Evolutionary conservation across 192 early-diverging fungal genomes (phyloP).

Genomic region (Thamnidium elegans): DNA sequence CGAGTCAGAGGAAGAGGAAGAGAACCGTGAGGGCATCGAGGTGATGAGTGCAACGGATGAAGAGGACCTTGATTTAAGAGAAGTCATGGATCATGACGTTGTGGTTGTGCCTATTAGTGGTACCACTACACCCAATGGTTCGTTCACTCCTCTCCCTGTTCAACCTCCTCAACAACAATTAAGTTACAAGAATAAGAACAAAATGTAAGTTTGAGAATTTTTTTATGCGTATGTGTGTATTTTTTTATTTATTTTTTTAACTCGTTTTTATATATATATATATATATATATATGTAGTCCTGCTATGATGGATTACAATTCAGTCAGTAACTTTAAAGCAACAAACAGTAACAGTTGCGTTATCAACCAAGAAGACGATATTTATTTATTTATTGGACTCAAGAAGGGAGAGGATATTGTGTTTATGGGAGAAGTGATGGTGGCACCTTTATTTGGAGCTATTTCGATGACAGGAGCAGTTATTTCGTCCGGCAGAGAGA

Average conservation of each 20-base stretch:
- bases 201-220: not conserved
- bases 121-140: not conserved
- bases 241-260: too few relatives aligned
- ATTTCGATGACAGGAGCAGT: conserved; percentile 39
- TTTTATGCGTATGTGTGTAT: not conserved
- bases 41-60: not conserved
- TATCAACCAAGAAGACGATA: conserved; percentile 10
- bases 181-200: not conserved
- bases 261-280: not conserved
- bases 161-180: not conserved
- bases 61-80: not conserved
- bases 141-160: not conserved
- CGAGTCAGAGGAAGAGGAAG: not conserved
- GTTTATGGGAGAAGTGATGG: conserved; percentile 45
- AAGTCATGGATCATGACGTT: too few relatives aligned
- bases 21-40: not conserved
- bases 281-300: conserved; percentile 1
- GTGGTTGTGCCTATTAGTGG: not conserved
- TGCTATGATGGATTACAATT: conserved; percentile 24
- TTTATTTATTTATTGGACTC: conserved; percentile 40
- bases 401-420: conserved; percentile 44
- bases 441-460: conserved; percentile 47
- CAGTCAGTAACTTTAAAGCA: conserved; percentile 39
- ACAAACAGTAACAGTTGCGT: conserved; percentile 28
- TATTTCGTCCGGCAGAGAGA: conserved; percentile 19